These are phyloP conservation scores for Phlebopus sp. DNA, from an alignment of 1,284 basidiomycete species.

Conservation along the genomic window DNA sequence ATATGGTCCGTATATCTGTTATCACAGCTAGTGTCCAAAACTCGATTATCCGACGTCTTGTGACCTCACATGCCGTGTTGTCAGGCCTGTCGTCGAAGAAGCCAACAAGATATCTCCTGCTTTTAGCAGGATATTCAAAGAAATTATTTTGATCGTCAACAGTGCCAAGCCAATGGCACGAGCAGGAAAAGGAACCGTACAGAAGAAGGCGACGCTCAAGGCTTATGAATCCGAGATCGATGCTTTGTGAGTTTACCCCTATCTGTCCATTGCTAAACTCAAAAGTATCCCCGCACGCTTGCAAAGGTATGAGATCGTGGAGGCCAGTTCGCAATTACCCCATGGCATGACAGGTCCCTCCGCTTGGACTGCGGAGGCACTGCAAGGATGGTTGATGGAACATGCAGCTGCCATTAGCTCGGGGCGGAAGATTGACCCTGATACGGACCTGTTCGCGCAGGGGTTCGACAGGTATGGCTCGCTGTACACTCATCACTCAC, in stretches of 20 bases:
- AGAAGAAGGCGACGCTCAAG: constrained; percentile 10
- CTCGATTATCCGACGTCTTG: too few relatives aligned
- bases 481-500: neutral
- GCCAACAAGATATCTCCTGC: constrained; percentile 9
- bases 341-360: constrained; percentile 3
- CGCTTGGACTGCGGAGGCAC: constrained; percentile 8
- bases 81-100: constrained; percentile 10
- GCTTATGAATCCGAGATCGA: constrained; percentile 12
- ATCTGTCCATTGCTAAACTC: neutral
- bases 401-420: constrained; percentile 18
- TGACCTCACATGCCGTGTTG: too few relatives aligned
- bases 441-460: constrained; percentile 21
- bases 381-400: constrained; percentile 20
- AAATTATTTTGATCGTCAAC: constrained; percentile 12
- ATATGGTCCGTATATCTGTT: constrained; percentile 27
- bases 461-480: constrained; percentile 27
- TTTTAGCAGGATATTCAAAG: constrained; percentile 12
- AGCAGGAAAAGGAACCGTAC: constrained; percentile 12
- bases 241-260: constrained; percentile 3
- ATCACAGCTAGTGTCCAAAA: neutral
- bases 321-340: constrained; percentile 6
- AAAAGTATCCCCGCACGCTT: neutral
- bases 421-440: constrained; percentile 3
- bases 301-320: constrained; percentile 12
- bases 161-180: constrained; percentile 8